phyloP scores from a whole-genome alignment of 2,329 filamentous ascomycete species.

The Sclerotinia minor region DNA sequence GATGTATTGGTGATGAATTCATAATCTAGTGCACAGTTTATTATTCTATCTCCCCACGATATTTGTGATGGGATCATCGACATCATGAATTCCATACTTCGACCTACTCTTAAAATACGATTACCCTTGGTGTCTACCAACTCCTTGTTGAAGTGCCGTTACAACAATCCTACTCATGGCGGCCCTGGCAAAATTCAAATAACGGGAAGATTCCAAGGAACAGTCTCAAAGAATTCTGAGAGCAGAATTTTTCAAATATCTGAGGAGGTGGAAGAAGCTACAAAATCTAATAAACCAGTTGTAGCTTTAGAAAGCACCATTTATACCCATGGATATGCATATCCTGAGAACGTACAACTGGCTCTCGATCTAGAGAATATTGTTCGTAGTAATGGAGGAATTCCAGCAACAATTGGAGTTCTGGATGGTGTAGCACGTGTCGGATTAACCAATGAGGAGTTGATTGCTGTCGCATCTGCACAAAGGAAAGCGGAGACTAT shows the following conservation, averaged over 20 bases:
- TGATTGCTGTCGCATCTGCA: slow-evolving; percentile 65
- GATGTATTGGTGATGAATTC: neutral
- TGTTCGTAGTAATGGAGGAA: slow-evolving; percentile 75
- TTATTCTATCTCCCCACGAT: neutral
- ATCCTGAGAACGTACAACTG: slow-evolving; percentile 71
- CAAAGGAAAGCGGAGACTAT: slow-evolving; percentile 66
- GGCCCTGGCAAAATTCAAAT: neutral
- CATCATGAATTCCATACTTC: slow-evolving; percentile 21
- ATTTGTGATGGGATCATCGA: neutral
- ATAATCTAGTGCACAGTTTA: neutral
- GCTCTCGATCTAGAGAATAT: slow-evolving; percentile 76
- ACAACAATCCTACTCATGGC: neutral
- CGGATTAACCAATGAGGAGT: slow-evolving; percentile 70
- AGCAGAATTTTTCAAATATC: slow-evolving; percentile 12
- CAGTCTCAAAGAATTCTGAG: neutral
- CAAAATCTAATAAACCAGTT: slow-evolving; percentile 73
- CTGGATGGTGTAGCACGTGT: slow-evolving; percentile 80
- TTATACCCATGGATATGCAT: slow-evolving; percentile 89
- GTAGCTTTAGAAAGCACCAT: slow-evolving; percentile 95
- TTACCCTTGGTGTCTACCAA: slow-evolving; percentile 10
- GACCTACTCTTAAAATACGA: slow-evolving; percentile 4
- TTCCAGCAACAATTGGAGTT: slow-evolving; percentile 90
- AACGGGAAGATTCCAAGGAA: neutral
- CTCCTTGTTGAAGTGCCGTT: slow-evolving; percentile 4
- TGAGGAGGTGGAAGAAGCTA: slow-evolving; percentile 71